Evolutionary conservation across 257 asterid species (phyloP).

Genomic region (Nicotiana obtusifolia): DNA sequence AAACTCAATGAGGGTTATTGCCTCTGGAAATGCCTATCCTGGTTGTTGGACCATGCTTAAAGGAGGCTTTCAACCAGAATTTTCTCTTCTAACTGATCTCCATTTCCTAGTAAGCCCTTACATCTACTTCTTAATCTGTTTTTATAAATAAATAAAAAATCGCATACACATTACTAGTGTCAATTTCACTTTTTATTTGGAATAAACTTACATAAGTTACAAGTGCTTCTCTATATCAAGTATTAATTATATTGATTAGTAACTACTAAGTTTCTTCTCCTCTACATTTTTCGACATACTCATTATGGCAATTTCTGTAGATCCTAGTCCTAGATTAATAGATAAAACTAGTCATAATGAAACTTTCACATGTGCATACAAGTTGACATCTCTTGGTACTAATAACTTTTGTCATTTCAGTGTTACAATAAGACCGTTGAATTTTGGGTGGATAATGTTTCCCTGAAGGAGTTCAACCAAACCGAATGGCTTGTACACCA

Average conservation of each 20-base stretch:
- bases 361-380: not conserved
- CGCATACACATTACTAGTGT: not conserved
- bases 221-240: too few relatives aligned
- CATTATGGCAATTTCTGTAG: not conserved
- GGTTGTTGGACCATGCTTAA: constrained; percentile 12
- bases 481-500: constrained; percentile 2
- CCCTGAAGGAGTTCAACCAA: constrained; percentile 4
- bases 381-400: not conserved
- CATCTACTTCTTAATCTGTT: not conserved
- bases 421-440: not conserved
- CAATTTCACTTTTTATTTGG: not conserved
- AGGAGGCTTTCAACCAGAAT: constrained; percentile 10
- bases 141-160: too few relatives aligned
- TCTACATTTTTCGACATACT: not conserved
- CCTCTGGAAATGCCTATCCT: constrained; percentile 2
- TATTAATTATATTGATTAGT: too few relatives aligned
- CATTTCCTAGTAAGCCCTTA: constrained; percentile 1
- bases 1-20: not conserved
- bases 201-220: not conserved
- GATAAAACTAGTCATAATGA: not conserved
- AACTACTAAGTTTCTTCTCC: not conserved
- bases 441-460: not conserved
- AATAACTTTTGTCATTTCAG: not conserved
- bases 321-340: not conserved
- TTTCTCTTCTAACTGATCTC: not conserved